Evolutionary conservation across 2,329 filamentous ascomycete species (phyloP).

Genomic region (Cytospora piceicola): DNA sequence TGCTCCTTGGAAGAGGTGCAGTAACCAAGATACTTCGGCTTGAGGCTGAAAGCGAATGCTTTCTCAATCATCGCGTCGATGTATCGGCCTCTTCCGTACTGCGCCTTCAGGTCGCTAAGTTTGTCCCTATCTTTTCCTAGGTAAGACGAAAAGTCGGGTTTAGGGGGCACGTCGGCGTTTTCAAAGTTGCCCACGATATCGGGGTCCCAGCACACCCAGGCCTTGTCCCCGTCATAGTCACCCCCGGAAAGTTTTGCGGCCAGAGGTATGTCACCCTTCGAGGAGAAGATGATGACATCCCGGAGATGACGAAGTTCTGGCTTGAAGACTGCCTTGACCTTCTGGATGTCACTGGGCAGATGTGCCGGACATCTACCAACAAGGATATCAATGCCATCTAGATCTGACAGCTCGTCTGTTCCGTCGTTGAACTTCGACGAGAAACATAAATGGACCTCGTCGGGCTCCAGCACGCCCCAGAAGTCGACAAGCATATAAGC

Average conservation of each 20-base stretch:
- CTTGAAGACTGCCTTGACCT: constrained; percentile 62
- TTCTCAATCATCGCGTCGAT: constrained; percentile 53
- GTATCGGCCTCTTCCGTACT: constrained; percentile 31
- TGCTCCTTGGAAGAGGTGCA: constrained; percentile 68
- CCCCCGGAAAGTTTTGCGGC: constrained; percentile 76
- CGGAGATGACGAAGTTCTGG: constrained; percentile 68
- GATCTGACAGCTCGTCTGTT: constrained; percentile 54
- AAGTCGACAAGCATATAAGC: constrained; percentile 73
- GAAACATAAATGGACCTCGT: constrained; percentile 71
- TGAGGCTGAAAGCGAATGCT: constrained; percentile 62
- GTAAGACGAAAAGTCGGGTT: constrained; percentile 40
- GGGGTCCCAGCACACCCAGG: constrained; percentile 78
- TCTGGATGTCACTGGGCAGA: constrained; percentile 73
- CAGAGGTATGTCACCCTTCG: constrained; percentile 62
- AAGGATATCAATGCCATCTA: constrained; percentile 64
- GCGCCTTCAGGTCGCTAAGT: constrained; percentile 48
- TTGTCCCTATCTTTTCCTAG: constrained; percentile 54
- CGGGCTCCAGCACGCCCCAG: constrained; percentile 59
- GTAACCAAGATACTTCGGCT: constrained; percentile 60
- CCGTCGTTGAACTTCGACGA: constrained; percentile 64
- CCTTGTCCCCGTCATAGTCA: constrained; percentile 78
- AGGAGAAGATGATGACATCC: constrained; percentile 80
- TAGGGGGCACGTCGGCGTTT: constrained; percentile 58
- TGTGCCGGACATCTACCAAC: constrained; percentile 74
- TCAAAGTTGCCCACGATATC: constrained; percentile 66